These are phyloP conservation scores for Ceratocystis albifundus DNA, from an alignment of 2,329 filamentous ascomycete genomes.

Conservation along the genomic window DNA sequence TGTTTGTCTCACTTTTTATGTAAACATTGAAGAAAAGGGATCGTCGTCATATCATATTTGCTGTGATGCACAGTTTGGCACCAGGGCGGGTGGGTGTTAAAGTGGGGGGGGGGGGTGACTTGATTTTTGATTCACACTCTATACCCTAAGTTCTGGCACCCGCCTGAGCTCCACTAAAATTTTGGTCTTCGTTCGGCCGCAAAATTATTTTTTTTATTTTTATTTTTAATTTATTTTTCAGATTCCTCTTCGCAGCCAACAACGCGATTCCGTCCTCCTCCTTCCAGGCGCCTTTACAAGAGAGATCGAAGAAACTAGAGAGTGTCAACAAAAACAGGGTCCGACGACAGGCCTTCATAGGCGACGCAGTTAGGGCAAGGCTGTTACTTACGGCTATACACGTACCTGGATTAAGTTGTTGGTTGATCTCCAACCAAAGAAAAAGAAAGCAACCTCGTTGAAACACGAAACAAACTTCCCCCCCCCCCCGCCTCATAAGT, in stretches of 20 bases:
- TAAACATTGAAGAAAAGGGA: not conserved
- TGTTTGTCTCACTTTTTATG: not conserved
- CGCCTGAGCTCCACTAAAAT: not conserved
- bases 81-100: not conserved
- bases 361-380: not conserved
- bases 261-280: constrained; percentile 10
- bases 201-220: constrained; percentile 10
- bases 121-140: not conserved
- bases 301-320: not conserved
- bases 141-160: not conserved
- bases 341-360: too few species aligned
- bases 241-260: constrained; percentile 11
- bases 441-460: not conserved
- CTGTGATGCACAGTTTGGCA: not conserved
- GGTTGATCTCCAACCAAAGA: not conserved
- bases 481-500: not conserved
- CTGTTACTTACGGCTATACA: not conserved
- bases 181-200: constrained; percentile 4
- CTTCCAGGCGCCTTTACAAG: not conserved
- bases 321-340: not conserved
- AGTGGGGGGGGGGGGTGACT: not conserved
- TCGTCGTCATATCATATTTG: not conserved
- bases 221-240: not conserved
- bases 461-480: not conserved
- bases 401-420: not conserved